Base-by-base conservation (phyloP, 768 basidiomycete species). In the Suillus clintonianus region DNA sequence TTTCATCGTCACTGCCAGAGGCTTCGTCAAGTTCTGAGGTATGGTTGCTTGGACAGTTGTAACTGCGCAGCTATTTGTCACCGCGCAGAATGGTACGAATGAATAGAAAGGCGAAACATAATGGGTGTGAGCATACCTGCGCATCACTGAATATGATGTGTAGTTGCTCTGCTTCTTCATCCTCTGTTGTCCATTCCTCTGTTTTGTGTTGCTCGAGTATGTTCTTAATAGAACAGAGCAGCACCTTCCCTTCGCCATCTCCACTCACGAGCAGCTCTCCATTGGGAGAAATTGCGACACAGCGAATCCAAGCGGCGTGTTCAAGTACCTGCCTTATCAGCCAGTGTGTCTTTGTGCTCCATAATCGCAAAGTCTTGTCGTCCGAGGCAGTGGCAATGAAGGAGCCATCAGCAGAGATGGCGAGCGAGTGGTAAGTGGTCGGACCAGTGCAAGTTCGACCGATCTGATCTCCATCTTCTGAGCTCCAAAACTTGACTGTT, bases 321-420 rank as follows among this genome's bases (percentile, higher is more conserved):
- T 67, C 70, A 53, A 74, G 74, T 39, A 56, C 66, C 1, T 65
- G 67, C 34, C 67, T 66, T 22, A 66, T 56, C 50, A 62, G 47
- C 42, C 68, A 62, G 43, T 66, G 69, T 41, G 74, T 68, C 30
- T 53, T 65, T 1, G 75, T 68, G 64, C 72, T 70, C 75, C 75
- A 76, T 2, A 76, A 55, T 53, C 76, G 75, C 68, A 76, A 64
- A 63, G 68, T 63, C 17, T 64, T 64, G 61, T 73, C 71, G 4
- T 72, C 69, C 1, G 73, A 77, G 22, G 76, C 76, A 32, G 76
- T 75, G 13, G 71, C 75, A 32, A 78, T 72, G 54, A 64, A 75
- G 19, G 62, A 64, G 30, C 76, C 70, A 13, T 76, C 69, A 8
- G 74, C 69, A 19, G 75, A 76, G 36, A 76, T 70, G 53, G 75